A percentile compares a stretch with the other conserved stretches of the same genome.
Evolutionary conservation across 1,139 yeast species (phyloP).

Genomic region (Taphrina populina): DNA sequence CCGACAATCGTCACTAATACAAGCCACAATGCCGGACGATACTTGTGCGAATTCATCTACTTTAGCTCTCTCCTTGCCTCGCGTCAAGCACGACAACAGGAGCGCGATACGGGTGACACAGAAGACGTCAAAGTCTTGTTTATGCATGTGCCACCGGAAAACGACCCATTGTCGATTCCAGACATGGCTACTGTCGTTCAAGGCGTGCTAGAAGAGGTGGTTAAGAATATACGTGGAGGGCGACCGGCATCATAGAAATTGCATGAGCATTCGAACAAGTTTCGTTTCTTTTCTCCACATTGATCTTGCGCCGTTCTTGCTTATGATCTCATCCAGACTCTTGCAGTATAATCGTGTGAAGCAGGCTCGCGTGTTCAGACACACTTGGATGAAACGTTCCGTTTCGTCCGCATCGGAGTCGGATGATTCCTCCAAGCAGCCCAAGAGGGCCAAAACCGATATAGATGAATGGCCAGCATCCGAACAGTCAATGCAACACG

Average conservation of each 20-base stretch:
- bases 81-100: background rate
- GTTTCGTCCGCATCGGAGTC: conserved; percentile 3
- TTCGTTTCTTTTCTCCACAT: no score
- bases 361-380: background rate
- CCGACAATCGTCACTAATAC: conserved; percentile 2
- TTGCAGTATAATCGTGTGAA: no score
- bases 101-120: background rate
- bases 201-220: conserved; percentile 7
- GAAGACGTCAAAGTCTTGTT: conserved; percentile 11
- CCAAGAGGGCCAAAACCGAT: conserved; percentile 10
- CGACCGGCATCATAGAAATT: background rate
- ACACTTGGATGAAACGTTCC: conserved; percentile 9
- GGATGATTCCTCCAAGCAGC: conserved; percentile 12
- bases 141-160: conserved; percentile 24
- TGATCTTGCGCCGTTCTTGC: background rate
- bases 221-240: background rate
- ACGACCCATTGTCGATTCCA: conserved; percentile 3
- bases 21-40: conserved; percentile 24
- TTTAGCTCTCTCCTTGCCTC: conserved; percentile 24
- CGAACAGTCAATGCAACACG: conserved; percentile 2
- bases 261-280: no score
- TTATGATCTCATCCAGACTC: conserved; percentile 4
- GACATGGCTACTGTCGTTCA: conserved; percentile 24
- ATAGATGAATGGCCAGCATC: conserved; percentile 31
- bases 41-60: conserved; percentile 25